These are phyloP conservation scores for Prunus mongolica DNA, from an alignment of 306 rosid species.

Conservation along the genomic window DNA sequence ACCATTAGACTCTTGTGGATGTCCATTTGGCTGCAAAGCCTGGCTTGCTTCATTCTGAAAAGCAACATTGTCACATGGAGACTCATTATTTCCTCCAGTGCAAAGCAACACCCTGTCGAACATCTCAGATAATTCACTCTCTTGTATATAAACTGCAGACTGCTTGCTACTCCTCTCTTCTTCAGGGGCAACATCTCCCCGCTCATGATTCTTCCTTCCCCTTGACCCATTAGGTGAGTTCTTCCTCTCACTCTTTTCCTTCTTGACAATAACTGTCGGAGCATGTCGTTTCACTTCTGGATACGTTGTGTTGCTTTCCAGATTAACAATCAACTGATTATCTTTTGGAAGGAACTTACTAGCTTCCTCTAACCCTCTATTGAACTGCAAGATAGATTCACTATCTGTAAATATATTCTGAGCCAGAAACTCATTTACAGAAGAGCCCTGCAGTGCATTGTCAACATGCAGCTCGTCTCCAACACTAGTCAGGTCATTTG, in stretches of 20 bases:
- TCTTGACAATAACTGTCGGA: constrained; percentile 12
- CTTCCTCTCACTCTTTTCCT: constrained; percentile 35
- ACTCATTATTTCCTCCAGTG: background rate
- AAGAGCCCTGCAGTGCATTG: constrained; percentile 33
- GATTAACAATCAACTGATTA: constrained; percentile 38
- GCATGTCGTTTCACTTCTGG: constrained; percentile 22
- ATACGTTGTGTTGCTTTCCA: constrained; percentile 22
- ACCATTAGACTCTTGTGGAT: constrained; percentile 9
- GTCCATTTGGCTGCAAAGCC: constrained; percentile 15
- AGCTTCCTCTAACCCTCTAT: constrained; percentile 82
- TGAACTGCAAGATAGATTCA: constrained; percentile 62
- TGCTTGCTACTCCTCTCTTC: constrained; percentile 44
- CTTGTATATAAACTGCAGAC: constrained; percentile 30
- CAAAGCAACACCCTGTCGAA: constrained; percentile 38
- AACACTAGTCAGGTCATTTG: constrained; percentile 20
- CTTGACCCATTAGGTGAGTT: constrained; percentile 25
- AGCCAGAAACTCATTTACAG: constrained; percentile 47
- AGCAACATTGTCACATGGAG: constrained; percentile 10
- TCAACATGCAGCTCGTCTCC: background rate
- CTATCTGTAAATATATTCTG: constrained; percentile 60
- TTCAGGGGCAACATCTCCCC: constrained; percentile 26
- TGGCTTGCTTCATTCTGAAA: constrained; percentile 13
- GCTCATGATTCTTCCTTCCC: constrained; percentile 38
- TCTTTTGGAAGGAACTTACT: constrained; percentile 75
- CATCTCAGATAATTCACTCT: constrained; percentile 28